Evolutionary conservation across 192 early-diverging fungal genomes (phyloP).

Genomic region (Rhizophagus clarus): DNA sequence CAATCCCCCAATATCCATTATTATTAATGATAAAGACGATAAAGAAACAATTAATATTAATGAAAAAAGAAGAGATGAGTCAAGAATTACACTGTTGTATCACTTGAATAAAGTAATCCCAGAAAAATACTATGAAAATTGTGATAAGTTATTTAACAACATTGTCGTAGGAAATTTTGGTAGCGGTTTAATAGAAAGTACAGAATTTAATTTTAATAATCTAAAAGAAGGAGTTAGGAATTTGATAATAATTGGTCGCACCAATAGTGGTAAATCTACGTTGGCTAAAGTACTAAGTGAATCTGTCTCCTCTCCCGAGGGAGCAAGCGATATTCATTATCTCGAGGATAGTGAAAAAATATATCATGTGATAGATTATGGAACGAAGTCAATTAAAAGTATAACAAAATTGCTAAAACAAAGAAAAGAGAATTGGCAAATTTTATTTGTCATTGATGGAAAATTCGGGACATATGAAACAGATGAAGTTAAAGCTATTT

Average conservation of each 20-base stretch:
- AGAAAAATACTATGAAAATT: too few relatives aligned
- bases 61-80: background rate
- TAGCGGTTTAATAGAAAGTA: too few relatives aligned
- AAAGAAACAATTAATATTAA: background rate
- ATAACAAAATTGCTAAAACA: too few relatives aligned
- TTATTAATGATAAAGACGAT: background rate
- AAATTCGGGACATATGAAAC: too few relatives aligned
- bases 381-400: background rate
- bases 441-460: background rate
- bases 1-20: background rate
- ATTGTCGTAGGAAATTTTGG: too few relatives aligned
- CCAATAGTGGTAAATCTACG: constrained; percentile 8
- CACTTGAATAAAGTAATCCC: too few relatives aligned
- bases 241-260: background rate
- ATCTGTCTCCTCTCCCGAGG: background rate
- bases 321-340: background rate
- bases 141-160: too few relatives aligned
- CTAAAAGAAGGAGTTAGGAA: background rate
- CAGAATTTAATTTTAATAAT: too few relatives aligned
- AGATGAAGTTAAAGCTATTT: too few relatives aligned
- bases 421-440: too few relatives aligned
- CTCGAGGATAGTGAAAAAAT: background rate
- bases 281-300: constrained; percentile 15
- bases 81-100: background rate
- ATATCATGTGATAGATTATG: background rate